These are phyloP conservation scores for Metschnikowia similis DNA, from an alignment of 805 yeast genomes.

Conservation along the genomic window DNA sequence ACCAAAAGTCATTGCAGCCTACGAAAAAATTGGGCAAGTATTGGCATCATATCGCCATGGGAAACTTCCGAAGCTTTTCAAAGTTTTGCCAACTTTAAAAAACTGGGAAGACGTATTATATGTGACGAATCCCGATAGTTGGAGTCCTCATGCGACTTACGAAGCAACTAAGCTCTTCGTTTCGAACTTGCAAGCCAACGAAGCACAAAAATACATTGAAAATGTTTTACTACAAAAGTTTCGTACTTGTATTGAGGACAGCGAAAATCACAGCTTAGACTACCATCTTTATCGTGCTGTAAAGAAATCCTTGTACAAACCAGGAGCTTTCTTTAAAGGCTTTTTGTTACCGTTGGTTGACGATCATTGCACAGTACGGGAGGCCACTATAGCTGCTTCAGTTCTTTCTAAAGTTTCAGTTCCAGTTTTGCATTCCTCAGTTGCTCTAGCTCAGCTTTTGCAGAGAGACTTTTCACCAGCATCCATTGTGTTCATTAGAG, in stretches of 20 bases:
- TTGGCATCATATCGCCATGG: conserved; percentile 91
- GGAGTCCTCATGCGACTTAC: conserved; percentile 94
- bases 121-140: conserved; percentile 85
- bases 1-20: conserved; percentile 93
- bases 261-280: conserved; percentile 74
- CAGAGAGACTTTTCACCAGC: conserved; percentile 84
- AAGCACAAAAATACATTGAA: conserved; percentile 80
- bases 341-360: conserved; percentile 88
- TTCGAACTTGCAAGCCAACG: conserved; percentile 79
- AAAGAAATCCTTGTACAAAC: conserved; percentile 91
- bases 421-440: conserved; percentile 94
- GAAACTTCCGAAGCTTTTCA: conserved; percentile 92
- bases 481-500: conserved; percentile 83
- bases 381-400: conserved; percentile 93
- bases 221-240: conserved; percentile 66
- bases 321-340: conserved; percentile 97
- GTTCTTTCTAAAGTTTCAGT: conserved; percentile 84
- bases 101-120: conserved; percentile 95
- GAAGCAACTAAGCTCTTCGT: conserved; percentile 95
- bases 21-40: conserved; percentile 84
- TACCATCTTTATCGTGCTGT: conserved; percentile 90
- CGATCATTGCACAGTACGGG: conserved; percentile 84
- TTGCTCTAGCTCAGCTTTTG: conserved; percentile 81
- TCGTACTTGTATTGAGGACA: conserved; percentile 64
- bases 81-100: conserved; percentile 84